A percentile compares a stretch with the other conserved stretches of the same genome.
phyloP scores from a whole-genome alignment of 2,329 filamentous ascomycete species.

The Hyphodiscus sp. region DNA sequence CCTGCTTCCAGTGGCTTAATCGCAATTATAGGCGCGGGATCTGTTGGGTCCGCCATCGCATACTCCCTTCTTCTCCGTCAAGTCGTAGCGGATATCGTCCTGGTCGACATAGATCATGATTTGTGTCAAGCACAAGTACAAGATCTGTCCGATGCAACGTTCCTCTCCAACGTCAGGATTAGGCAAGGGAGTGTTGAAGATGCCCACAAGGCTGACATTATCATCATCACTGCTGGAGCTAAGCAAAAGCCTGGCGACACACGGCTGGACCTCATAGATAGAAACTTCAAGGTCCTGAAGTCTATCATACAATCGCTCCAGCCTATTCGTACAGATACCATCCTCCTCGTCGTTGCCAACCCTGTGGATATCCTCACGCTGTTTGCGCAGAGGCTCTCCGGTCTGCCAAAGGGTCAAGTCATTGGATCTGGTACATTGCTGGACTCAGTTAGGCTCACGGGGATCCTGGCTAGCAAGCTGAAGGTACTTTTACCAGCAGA shows the following conservation, averaged over 20 bases:
- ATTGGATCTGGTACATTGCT: slow-evolving; percentile 47
- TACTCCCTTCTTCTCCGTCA: slow-evolving; percentile 44
- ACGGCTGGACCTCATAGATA: slow-evolving; percentile 39
- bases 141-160: slow-evolving; percentile 46
- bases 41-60: slow-evolving; percentile 44
- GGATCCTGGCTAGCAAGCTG: slow-evolving; percentile 31
- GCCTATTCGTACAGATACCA: slow-evolving; percentile 40
- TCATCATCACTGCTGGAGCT: slow-evolving; percentile 49
- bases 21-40: slow-evolving; percentile 44
- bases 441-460: slow-evolving; percentile 43
- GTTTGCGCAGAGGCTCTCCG: slow-evolving; percentile 40
- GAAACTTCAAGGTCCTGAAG: slow-evolving; percentile 42
- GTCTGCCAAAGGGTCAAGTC: slow-evolving; percentile 42
- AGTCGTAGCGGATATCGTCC: slow-evolving; percentile 44
- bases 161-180: slow-evolving; percentile 38
- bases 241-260: slow-evolving; percentile 37
- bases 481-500: slow-evolving; percentile 17
- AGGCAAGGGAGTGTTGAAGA: slow-evolving; percentile 40
- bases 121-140: slow-evolving; percentile 43
- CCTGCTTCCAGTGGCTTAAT: slow-evolving; percentile 26
- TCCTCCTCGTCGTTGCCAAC: slow-evolving; percentile 47
- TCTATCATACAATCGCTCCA: slow-evolving; percentile 42
- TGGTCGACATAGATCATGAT: slow-evolving; percentile 44
- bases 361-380: slow-evolving; percentile 49
- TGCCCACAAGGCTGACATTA: slow-evolving; percentile 46